Evolutionary conservation across 495 filamentous ascomycete species (phyloP), one percentile per base, ranked within the genome.

Genomic region (Aspergillus coremiiformis): DNA sequence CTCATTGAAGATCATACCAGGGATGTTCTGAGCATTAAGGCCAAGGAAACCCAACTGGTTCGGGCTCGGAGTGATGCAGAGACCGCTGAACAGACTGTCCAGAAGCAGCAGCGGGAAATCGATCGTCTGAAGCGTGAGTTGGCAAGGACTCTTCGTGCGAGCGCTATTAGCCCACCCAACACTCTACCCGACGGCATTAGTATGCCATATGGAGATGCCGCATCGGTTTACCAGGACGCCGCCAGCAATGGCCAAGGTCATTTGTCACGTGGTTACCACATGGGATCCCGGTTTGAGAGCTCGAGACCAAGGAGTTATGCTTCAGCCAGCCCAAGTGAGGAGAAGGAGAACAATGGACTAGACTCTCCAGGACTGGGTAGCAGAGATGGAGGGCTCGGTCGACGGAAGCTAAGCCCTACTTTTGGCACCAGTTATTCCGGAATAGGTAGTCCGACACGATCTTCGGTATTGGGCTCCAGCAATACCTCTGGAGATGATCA

Each of bases 1-100:
- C 77, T 97, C 14, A 97, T 97, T 46, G 94, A 99, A 70, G 93
- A 97, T 58, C 92, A 96, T 61, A 99, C 94, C 2, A 76, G 92
- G 45, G 93, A 97, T 63, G 88, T 96, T 9, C 78, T 99, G 19
- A 89, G 88, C 57, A 91, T 97, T 68, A 96, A 96, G 57, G 94
- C 94, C 29, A 99, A 99, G 66, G 94, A 97, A 66, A 96, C 94
- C 5, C 94, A 99, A 60, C 77, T 99, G 7, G 90, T 96, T 8
- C 83, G 94, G 22, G 90, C 93, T 23, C 81, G 90, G 15, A 85
- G 84, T 59, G 94, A 99, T 55, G 86, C 86, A 39, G 92, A 99
- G 67, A 79, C 87, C 3, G 86, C 90, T 0, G 90, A 96, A 66
- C 83, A 86, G 54, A 84, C 81, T 43, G 87, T 89, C 30, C 83